Conservation (phyloP, 140 eudicot genomes). For the Senecio squalidus region DNA sequence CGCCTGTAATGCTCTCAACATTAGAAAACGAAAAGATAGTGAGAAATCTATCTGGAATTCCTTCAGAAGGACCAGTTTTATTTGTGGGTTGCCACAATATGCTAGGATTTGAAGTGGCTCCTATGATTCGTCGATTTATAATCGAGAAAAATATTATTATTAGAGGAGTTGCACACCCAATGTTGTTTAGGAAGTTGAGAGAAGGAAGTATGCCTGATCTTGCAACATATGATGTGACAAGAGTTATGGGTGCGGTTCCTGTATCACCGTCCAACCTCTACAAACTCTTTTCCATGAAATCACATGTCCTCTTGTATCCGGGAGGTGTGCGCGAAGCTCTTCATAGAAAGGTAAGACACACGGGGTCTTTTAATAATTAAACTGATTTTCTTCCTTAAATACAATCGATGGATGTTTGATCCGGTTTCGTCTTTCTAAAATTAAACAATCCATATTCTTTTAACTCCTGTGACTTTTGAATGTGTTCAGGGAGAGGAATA, state of each 20-base stretch:
- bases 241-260: constrained; percentile 86
- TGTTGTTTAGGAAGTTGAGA: constrained; percentile 44
- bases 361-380: too few species aligned
- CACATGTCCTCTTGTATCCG: constrained; percentile 72
- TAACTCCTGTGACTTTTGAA: too few species aligned
- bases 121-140: constrained; percentile 45
- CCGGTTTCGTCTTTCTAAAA: too few species aligned
- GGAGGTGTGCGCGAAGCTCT: constrained; percentile 94
- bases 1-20: constrained; percentile 78
- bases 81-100: constrained; percentile 82
- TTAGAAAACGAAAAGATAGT: constrained; percentile 59
- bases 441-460: neutral
- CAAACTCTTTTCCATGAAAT: constrained; percentile 46
- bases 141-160: constrained; percentile 46
- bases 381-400: too few species aligned
- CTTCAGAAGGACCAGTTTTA: constrained; percentile 76
- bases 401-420: neutral
- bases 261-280: constrained; percentile 67
- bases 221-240: constrained; percentile 44
- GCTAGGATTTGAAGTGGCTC: constrained; percentile 65
- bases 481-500: constrained; percentile 43
- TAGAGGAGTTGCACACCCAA: constrained; percentile 83
- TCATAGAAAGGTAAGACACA: constrained; percentile 65
- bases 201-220: constrained; percentile 49
- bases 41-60: constrained; percentile 65